These are phyloP conservation scores for Stramenopiles sp. DNA, from an alignment of 352 stramenopile genomes.

Conservation along the genomic window DNA sequence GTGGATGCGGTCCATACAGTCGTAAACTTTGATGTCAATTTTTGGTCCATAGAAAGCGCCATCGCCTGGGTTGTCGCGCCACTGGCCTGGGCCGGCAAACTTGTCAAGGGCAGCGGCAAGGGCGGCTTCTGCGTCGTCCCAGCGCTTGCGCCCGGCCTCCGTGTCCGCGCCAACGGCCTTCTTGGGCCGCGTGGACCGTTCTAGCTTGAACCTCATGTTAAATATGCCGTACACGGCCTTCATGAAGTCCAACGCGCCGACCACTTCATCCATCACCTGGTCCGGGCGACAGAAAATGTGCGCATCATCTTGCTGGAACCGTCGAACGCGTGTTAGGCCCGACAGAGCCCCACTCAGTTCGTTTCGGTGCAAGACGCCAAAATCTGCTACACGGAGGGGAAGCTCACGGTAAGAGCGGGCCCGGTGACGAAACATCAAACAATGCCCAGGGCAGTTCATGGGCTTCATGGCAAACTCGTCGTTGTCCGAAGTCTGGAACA, in stretches of 20 bases:
- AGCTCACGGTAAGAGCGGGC: constrained; percentile 87
- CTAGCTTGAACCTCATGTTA: constrained; percentile 88
- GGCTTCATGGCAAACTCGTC: constrained; percentile 87
- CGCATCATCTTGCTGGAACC: constrained; percentile 91
- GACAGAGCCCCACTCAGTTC: constrained; percentile 82
- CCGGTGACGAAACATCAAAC: constrained; percentile 81
- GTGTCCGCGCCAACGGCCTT: constrained; percentile 76
- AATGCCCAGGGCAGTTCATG: constrained; percentile 98
- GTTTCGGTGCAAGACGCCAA: constrained; percentile 90
- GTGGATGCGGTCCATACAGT: constrained; percentile 85
- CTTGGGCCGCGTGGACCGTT: constrained; percentile 83
- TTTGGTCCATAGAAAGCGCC: constrained; percentile 97
- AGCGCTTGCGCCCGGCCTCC: constrained; percentile 43
- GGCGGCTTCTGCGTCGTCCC: constrained; percentile 45
- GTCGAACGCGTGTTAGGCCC: constrained; percentile 84
- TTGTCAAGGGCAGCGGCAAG: constrained; percentile 74
- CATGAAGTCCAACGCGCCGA: constrained; percentile 83
- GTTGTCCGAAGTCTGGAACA: constrained; percentile 73
- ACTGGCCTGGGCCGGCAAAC: constrained; percentile 78
- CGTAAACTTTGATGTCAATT: constrained; percentile 95
- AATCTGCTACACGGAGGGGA: constrained; percentile 87
- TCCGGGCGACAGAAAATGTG: constrained; percentile 94
- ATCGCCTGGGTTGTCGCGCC: constrained; percentile 86
- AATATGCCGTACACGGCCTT: constrained; percentile 93
- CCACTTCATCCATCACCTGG: constrained; percentile 69